Evolutionary conservation across 768 basidiomycete species (phyloP).

Genomic region (Collybia nuda): DNA sequence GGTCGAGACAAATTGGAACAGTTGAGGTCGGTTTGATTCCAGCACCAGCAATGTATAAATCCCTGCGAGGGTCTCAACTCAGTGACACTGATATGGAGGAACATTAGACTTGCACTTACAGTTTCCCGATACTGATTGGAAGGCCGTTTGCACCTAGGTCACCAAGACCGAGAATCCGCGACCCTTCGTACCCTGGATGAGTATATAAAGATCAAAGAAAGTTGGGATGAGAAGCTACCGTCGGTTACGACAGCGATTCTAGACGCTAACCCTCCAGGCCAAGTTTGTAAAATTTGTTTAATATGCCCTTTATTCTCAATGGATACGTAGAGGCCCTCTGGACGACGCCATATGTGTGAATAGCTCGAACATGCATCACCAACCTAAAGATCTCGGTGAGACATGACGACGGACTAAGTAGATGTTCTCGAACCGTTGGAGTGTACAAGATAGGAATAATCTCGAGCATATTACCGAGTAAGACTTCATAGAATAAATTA

Average conservation of each 20-base stretch:
- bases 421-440: conserved; percentile 49
- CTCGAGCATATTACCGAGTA: conserved; percentile 63
- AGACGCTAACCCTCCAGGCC: conserved; percentile 42
- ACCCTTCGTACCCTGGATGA: conserved; percentile 34
- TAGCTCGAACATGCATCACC: conserved; percentile 75
- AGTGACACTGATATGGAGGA: neutral
- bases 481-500: conserved; percentile 64
- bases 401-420: conserved; percentile 2
- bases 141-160: conserved; percentile 49
- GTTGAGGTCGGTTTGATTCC: conserved; percentile 57
- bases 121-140: conserved; percentile 72
- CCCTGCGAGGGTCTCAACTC: conserved; percentile 29
- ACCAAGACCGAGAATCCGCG: conserved; percentile 71
- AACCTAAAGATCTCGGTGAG: conserved; percentile 34
- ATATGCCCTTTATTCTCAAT: conserved; percentile 68
- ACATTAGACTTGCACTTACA: conserved; percentile 37
- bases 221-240: conserved; percentile 38
- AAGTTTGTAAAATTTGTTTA: conserved; percentile 51
- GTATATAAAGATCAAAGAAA: conserved; percentile 12
- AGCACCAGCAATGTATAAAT: conserved; percentile 71
- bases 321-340: conserved; percentile 62
- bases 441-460: conserved; percentile 74
- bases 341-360: conserved; percentile 66
- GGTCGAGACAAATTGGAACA: conserved; percentile 69
- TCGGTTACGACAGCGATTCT: conserved; percentile 81